Evolutionary conservation across 805 yeast genomes (phyloP).

Genomic region (Schizosaccharomyces lindneri): DNA sequence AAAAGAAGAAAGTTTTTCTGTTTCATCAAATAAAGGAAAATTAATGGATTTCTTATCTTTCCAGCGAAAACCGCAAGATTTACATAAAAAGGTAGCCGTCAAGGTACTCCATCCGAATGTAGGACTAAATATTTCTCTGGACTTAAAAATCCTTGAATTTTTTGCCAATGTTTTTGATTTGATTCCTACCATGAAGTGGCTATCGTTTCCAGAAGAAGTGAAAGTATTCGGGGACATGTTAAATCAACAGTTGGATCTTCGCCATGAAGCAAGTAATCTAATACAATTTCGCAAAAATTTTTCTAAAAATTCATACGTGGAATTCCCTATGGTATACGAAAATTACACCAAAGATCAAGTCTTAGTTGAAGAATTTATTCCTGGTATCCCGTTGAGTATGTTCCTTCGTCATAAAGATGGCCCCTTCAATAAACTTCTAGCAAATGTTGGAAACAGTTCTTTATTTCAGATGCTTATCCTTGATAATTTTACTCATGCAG

Average conservation of each 20-base stretch:
- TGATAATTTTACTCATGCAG: constrained; percentile 90
- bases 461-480: constrained; percentile 78
- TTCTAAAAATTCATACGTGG: constrained; percentile 28
- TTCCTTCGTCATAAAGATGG: constrained; percentile 26
- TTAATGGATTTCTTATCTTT: not conserved
- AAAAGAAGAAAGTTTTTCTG: not conserved
- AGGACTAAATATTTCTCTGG: constrained; percentile 45
- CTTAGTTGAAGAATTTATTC: constrained; percentile 62
- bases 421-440: constrained; percentile 24
- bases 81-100: constrained; percentile 38
- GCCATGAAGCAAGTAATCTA: constrained; percentile 72
- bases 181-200: constrained; percentile 94
- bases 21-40: not conserved
- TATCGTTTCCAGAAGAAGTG: constrained; percentile 82
- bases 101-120: constrained; percentile 85
- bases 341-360: constrained; percentile 42
- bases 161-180: constrained; percentile 47
- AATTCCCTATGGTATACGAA: constrained; percentile 57
- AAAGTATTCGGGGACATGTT: constrained; percentile 64
- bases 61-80: constrained; percentile 5
- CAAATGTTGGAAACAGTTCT: constrained; percentile 71
- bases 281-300: constrained; percentile 49
- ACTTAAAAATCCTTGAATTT: constrained; percentile 56
- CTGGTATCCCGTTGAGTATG: constrained; percentile 60
- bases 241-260: constrained; percentile 67